Evolutionary conservation across 2,329 filamentous ascomycete genomes (phyloP).

Genomic region (Botrytis sinoallii): DNA sequence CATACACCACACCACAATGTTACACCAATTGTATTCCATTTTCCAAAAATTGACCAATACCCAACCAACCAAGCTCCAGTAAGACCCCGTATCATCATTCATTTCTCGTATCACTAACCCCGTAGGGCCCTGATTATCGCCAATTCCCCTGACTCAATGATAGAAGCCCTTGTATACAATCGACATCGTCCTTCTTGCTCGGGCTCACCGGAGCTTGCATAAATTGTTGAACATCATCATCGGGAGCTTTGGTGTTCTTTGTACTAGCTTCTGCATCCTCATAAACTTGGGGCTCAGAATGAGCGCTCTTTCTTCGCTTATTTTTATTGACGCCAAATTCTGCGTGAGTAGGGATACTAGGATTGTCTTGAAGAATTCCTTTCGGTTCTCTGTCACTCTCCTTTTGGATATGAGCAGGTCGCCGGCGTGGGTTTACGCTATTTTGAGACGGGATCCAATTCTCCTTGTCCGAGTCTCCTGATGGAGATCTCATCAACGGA

Average conservation of each 20-base stretch:
- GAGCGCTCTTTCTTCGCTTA: slow-evolving; percentile 28
- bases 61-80: slow-evolving; percentile 18
- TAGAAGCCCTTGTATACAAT: slow-evolving; percentile 84
- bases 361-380: slow-evolving; percentile 33
- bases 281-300: slow-evolving; percentile 47
- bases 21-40: slow-evolving; percentile 6
- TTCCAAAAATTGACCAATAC: background rate
- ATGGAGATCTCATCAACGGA: slow-evolving; percentile 47
- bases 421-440: slow-evolving; percentile 41
- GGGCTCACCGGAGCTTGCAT: slow-evolving; percentile 66
- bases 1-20: slow-evolving; percentile 10
- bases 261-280: slow-evolving; percentile 45
- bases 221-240: slow-evolving; percentile 68
- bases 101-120: slow-evolving; percentile 8
- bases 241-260: slow-evolving; percentile 31
- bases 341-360: slow-evolving; percentile 30
- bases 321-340: slow-evolving; percentile 28
- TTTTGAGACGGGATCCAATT: slow-evolving; percentile 69
- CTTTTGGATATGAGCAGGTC: slow-evolving; percentile 34
- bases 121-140: slow-evolving; percentile 43
- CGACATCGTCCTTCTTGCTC: slow-evolving; percentile 76
- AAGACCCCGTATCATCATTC: slow-evolving; percentile 17
- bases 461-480: slow-evolving; percentile 87
- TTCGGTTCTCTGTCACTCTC: slow-evolving; percentile 26
- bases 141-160: slow-evolving; percentile 92